Conservation (phyloP, 768 basidiomycete genomes). For the Pisolithus tinctorius region DNA sequence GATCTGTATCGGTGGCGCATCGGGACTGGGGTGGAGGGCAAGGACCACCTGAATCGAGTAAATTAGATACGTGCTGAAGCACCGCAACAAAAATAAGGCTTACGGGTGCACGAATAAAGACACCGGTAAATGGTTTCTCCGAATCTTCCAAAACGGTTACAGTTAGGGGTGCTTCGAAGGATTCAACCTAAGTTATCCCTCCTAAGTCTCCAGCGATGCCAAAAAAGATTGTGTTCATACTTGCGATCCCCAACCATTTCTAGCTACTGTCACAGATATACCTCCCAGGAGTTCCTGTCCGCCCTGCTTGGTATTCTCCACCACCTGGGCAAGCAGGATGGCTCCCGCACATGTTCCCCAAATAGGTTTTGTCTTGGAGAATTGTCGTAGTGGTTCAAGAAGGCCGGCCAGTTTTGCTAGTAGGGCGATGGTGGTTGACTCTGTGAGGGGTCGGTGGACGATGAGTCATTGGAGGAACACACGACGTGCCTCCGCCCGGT, state of each 20-base stretch:
- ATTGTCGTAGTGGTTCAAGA: constrained; percentile 70
- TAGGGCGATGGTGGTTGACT: constrained; percentile 89
- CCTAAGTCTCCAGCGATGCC: background rate
- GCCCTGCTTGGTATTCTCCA: constrained; percentile 75
- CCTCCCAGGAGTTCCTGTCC: constrained; percentile 84
- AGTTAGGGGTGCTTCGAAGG: constrained; percentile 74
- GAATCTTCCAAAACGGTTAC: constrained; percentile 59
- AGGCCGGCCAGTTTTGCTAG: constrained; percentile 69
- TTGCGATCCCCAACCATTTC: constrained; percentile 95
- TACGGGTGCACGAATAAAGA: constrained; percentile 94
- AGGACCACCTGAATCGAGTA: constrained; percentile 51
- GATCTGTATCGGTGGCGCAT: constrained; percentile 57
- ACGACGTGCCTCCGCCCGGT: constrained; percentile 73
- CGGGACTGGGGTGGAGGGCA: constrained; percentile 36
- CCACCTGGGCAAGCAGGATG: constrained; percentile 71
- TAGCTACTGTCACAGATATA: constrained; percentile 68
- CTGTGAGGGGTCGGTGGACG: constrained; percentile 30
- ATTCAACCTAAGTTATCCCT: constrained; percentile 57
- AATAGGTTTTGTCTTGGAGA: constrained; percentile 65
- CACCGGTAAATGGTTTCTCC: constrained; percentile 60
- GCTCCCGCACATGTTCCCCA: constrained; percentile 98
- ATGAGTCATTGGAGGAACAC: background rate
- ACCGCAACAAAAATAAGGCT: constrained; percentile 16
- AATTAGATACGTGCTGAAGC: background rate
- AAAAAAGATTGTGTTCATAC: constrained; percentile 33